These are phyloP conservation scores for Stagonosporopsis rhizophila DNA, from an alignment of 2,329 filamentous ascomycete species.

Conservation along the genomic window DNA sequence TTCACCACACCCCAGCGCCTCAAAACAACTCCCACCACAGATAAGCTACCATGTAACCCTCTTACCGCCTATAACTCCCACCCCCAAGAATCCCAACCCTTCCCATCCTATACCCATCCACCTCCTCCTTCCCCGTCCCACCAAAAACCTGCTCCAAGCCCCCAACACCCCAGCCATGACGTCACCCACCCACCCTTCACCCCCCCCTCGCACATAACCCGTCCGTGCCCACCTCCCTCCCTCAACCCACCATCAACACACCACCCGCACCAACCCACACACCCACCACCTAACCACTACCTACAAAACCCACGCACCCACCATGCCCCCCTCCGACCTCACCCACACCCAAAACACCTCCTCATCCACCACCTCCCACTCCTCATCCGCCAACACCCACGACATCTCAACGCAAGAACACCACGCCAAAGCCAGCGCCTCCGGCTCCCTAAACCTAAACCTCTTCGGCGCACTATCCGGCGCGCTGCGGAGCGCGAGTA, in stretches of 20 bases:
- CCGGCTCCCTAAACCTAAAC: slow-evolving; percentile 48
- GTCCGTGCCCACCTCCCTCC: neutral
- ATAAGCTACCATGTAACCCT: no score
- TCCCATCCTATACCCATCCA: no score
- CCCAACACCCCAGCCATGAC: slow-evolving; percentile 21
- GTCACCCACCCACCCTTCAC: slow-evolving; percentile 24
- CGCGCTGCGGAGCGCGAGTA: slow-evolving; percentile 38
- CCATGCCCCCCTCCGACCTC: slow-evolving; percentile 29
- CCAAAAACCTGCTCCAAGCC: slow-evolving; percentile 12
- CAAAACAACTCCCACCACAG: neutral
- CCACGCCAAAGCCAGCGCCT: slow-evolving; percentile 40
- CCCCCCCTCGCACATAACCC: neutral
- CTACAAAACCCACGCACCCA: neutral
- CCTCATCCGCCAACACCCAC: slow-evolving; percentile 5
- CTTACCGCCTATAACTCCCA: no score
- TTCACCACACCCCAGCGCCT: neutral
- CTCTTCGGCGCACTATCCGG: slow-evolving; percentile 46
- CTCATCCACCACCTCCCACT: neutral
- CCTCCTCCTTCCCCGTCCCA: neutral
- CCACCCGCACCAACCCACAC: no score
- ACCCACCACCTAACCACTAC: neutral
- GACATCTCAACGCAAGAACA: slow-evolving; percentile 41
- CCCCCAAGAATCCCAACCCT: no score
- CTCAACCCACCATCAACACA: no score
- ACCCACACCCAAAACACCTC: neutral